Evolutionary conservation across 129 eudicot species (phyloP), one percentile per base, ranked within the genome.

Genomic region (Cynara cardunculus): DNA sequence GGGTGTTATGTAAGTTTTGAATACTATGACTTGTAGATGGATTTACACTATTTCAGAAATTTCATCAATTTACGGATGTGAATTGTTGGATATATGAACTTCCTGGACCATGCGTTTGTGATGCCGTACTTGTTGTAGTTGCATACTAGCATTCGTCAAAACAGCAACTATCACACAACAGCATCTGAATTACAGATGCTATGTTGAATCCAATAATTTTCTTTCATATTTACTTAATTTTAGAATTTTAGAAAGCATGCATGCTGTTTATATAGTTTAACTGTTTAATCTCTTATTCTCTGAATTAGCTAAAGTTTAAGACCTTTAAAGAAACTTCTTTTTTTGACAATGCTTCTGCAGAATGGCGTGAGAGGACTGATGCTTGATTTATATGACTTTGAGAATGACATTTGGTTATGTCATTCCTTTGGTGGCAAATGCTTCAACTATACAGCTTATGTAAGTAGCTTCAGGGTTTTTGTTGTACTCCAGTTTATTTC

Each of bases 301-400:
- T 24, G 28, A 64, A 22, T 64, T 22, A 64, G 27, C 69, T 64
- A 64, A 64, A 64, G 4, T 22, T 22, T 61, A 61, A 61, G 68
- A 61, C 67, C 25, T 61, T 32, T 73, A 67, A 81, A 65, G 49
- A 26, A 81, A 73, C 28, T 65, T 66, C 28, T 65, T 66, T 74
- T 46, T 72, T 81, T 81, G 67, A 78, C 59, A 46, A 56, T 81
- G 56, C 49, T 72, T 56, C 12, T 79, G 85, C 94, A 90, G 98
- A 93, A 89, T 77, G 98, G 96, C 46, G 96, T 93, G 80, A 81
- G 96, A 86, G 96, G 94, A 16, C 67, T 93, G 84, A 93, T 93
- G 98, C 96, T 93, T 70, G 98, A 93, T 84, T 87, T 93, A 94
- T 93, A 93, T 77, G 98, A 91, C 87, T 91, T 90, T 75, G 75